Conservation (phyloP, 495 filamentous ascomycete genomes). For the Cryomyces minteri region DNA sequence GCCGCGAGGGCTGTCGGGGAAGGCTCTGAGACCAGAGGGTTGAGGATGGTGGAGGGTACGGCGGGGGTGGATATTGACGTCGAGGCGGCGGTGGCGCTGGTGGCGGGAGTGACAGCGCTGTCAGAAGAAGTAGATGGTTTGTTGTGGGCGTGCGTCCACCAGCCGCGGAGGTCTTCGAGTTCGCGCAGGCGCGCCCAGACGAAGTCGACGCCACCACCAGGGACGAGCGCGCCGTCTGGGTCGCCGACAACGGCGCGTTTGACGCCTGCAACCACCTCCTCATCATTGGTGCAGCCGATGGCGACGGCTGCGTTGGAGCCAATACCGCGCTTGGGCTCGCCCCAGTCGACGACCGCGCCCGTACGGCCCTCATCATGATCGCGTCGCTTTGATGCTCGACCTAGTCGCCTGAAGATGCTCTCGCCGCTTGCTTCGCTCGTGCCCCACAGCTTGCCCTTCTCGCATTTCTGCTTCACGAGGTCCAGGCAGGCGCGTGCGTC, state of each 20-base stretch:
- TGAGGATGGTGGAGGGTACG: slow-evolving; percentile 11
- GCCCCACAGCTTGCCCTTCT: slow-evolving; percentile 73
- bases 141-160: slow-evolving; percentile 40
- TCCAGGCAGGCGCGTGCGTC: slow-evolving; percentile 83
- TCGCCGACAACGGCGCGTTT: slow-evolving; percentile 52
- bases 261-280: slow-evolving; percentile 53
- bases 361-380: slow-evolving; percentile 32
- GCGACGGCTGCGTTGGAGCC: slow-evolving; percentile 51
- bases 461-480: slow-evolving; percentile 85
- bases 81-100: not conserved
- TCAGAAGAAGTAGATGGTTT: slow-evolving; percentile 4
- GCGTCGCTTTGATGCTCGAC: slow-evolving; percentile 31
- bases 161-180: slow-evolving; percentile 63
- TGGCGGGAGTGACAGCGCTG: slow-evolving; percentile 12
- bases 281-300: slow-evolving; percentile 58
- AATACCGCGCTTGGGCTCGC: slow-evolving; percentile 53
- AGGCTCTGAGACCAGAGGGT: not conserved
- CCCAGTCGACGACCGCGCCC: slow-evolving; percentile 80
- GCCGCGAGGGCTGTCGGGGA: slow-evolving; percentile 19
- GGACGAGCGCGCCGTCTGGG: slow-evolving; percentile 37
- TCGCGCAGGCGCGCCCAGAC: slow-evolving; percentile 77
- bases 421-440: slow-evolving; percentile 55
- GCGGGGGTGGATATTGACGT: slow-evolving; percentile 6
- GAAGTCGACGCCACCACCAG: slow-evolving; percentile 62
- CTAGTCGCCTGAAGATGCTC: slow-evolving; percentile 71